Evolutionary conservation across 768 basidiomycete genomes (phyloP).

Genomic region (Russula earlei): DNA sequence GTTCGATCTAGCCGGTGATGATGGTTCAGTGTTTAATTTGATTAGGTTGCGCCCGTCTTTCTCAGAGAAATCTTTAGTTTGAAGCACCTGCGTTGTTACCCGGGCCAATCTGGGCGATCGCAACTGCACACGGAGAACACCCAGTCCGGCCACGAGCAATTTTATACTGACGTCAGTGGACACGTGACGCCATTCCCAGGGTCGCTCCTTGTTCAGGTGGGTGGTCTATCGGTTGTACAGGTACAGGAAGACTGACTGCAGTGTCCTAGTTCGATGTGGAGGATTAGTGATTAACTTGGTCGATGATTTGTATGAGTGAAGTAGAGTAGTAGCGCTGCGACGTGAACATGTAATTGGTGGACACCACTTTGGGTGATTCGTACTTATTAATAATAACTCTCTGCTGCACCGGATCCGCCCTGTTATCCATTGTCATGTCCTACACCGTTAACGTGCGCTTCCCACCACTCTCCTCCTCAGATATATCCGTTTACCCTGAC

Average conservation of each 20-base stretch:
- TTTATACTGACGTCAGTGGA: slow-evolving; percentile 16
- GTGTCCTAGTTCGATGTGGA: neutral
- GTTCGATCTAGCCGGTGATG: neutral
- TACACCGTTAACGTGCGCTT: slow-evolving; percentile 11
- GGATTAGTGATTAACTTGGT: no score
- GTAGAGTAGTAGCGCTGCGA: no score
- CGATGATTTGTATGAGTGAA: no score
- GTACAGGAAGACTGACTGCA: neutral
- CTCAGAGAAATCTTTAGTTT: slow-evolving; percentile 18
- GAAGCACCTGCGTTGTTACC: slow-evolving; percentile 15
- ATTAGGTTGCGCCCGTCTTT: slow-evolving; percentile 13
- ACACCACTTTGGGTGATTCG: no score
- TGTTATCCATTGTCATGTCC: neutral
- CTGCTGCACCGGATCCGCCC: no score
- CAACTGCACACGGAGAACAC: neutral
- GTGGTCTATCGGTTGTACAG: neutral
- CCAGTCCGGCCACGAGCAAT: slow-evolving; percentile 5
- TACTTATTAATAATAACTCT: no score
- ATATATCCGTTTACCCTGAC: neutral
- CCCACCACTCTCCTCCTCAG: no score
- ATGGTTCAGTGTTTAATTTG: neutral
- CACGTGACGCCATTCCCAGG: slow-evolving; percentile 21
- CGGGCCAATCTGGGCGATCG: slow-evolving; percentile 15
- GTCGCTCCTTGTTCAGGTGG: slow-evolving; percentile 22
- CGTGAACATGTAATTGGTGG: no score